Conservation (phyloP, 306 rosid species). For the Vachellia collinsii region DNA sequence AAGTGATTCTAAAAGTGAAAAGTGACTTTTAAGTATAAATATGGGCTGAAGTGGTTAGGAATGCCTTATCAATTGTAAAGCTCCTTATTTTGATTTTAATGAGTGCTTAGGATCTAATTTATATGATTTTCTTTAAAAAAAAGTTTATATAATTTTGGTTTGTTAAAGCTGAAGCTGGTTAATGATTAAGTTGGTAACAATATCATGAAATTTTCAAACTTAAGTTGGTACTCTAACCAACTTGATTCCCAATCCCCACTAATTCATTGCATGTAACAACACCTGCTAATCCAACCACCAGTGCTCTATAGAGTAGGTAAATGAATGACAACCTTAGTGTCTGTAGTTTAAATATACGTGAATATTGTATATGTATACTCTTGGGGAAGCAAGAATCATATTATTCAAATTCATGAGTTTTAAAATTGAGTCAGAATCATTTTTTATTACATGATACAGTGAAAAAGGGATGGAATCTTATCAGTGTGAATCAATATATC, state of each 20-base stretch:
- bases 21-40: too few species aligned
- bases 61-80: not conserved
- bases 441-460: not conserved
- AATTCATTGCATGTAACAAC: not conserved
- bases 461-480: not conserved
- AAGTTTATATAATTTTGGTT: not conserved
- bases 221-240: not conserved
- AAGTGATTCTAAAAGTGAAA: too few species aligned
- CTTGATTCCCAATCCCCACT: not conserved
- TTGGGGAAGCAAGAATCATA: not conserved
- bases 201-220: not conserved
- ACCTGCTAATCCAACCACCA: not conserved
- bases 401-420: not conserved
- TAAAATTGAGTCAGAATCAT: not conserved
- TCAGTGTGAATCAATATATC: not conserved
- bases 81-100: not conserved
- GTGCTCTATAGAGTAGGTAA: not conserved
- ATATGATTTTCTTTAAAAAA: not conserved
- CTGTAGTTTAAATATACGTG: not conserved
- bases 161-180: not conserved
- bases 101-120: not conserved
- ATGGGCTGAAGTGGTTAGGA: not conserved
- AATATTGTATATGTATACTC: not conserved
- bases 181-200: not conserved
- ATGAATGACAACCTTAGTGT: not conserved